Conservation (phyloP, 257 asterid genomes). For the Prunella vulgaris region DNA sequence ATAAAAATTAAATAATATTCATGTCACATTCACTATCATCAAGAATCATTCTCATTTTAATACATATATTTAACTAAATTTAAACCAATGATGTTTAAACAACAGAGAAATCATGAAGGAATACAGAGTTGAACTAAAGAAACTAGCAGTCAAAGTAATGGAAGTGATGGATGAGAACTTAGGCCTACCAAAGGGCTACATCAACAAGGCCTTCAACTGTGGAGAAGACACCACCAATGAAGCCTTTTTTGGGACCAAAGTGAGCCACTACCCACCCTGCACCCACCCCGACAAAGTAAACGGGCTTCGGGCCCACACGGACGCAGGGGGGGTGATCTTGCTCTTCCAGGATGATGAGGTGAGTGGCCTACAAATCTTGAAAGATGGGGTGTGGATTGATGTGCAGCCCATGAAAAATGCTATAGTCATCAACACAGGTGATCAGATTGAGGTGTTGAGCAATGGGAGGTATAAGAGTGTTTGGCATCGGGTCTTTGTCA, state of each 20-base stretch:
- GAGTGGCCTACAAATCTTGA: slow-evolving; percentile 68
- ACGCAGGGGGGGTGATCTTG: slow-evolving; percentile 80
- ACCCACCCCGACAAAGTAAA: slow-evolving; percentile 58
- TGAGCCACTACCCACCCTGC: slow-evolving; percentile 90
- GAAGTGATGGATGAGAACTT: slow-evolving; percentile 76
- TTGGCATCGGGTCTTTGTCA: slow-evolving; percentile 67
- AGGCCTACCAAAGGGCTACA: slow-evolving; percentile 59
- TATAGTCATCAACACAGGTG: slow-evolving; percentile 73
- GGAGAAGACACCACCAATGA: slow-evolving; percentile 28
- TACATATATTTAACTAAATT: neutral
- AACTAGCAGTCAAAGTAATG: slow-evolving; percentile 50
- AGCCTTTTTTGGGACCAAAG: slow-evolving; percentile 85
- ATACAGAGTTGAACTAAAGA: slow-evolving; percentile 57
- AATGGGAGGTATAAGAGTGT: slow-evolving; percentile 83
- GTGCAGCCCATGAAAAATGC: slow-evolving; percentile 67
- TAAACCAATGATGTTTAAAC: neutral
- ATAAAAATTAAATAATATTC: neutral
- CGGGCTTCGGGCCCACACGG: slow-evolving; percentile 90
- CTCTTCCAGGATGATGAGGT: slow-evolving; percentile 79
- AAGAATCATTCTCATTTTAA: neutral
- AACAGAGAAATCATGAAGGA: slow-evolving; percentile 74
- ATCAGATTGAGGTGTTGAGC: slow-evolving; percentile 78
- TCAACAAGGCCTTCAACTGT: slow-evolving; percentile 57
- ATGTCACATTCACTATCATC: neutral
- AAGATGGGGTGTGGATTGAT: slow-evolving; percentile 65